These are phyloP conservation scores for Penicillium concentricum DNA, from an alignment of 2,329 filamentous ascomycete species.

Conservation along the genomic window DNA sequence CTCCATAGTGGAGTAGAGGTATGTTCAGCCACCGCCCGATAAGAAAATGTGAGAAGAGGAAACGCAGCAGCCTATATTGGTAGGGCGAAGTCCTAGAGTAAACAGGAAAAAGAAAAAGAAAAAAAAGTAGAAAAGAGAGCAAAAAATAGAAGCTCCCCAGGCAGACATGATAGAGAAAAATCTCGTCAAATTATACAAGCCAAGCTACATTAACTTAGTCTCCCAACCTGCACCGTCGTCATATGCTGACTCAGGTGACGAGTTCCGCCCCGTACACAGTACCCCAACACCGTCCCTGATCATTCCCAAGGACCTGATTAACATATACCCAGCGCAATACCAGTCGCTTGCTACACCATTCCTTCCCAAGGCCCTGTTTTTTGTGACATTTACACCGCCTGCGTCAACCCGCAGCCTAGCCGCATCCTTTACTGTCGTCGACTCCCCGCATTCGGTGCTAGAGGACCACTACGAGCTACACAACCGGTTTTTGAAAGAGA, in stretches of 20 bases:
- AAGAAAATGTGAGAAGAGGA: background rate
- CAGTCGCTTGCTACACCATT: background rate
- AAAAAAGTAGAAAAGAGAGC: background rate
- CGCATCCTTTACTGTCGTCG: constrained; percentile 1
- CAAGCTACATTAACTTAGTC: background rate
- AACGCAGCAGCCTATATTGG: constrained; percentile 3
- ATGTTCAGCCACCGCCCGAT: background rate
- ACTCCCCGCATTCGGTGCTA: constrained; percentile 24
- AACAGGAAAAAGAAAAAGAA: background rate
- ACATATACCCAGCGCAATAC: background rate
- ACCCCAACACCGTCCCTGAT: constrained; percentile 1
- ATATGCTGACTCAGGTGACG: constrained; percentile 13
- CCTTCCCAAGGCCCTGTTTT: background rate
- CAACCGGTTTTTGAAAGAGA: background rate
- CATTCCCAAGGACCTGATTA: background rate
- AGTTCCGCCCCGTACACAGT: constrained; percentile 5
- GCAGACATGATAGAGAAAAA: background rate
- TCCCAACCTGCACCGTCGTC: constrained; percentile 2
- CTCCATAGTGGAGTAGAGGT: background rate
- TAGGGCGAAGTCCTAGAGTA: background rate
- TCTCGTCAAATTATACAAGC: background rate
- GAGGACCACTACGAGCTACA: constrained; percentile 6
- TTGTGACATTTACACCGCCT: background rate
- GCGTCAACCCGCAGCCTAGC: background rate
- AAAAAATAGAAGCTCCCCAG: background rate